These are phyloP conservation scores for Tephrocybe sp. DNA, from an alignment of 768 basidiomycete species.

Conservation along the genomic window DNA sequence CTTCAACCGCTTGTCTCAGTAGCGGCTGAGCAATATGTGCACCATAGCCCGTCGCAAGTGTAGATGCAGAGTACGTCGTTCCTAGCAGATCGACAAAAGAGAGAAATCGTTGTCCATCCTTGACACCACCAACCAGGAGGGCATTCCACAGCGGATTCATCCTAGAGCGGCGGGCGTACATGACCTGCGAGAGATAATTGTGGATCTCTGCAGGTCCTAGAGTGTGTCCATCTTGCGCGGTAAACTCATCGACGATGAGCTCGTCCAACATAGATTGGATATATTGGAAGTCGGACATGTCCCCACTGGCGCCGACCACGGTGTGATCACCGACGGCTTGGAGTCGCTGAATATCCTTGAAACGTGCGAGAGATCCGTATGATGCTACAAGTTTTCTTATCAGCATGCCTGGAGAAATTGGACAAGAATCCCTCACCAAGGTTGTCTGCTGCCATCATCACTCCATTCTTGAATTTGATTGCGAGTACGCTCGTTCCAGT, in stretches of 20 bases:
- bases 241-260: conserved; percentile 74
- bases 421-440: conserved; percentile 48
- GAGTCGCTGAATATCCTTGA: conserved; percentile 91
- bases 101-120: conserved; percentile 82
- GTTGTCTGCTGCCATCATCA: conserved; percentile 98
- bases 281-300: conserved; percentile 98
- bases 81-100: conserved; percentile 93
- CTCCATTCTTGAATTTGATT: conserved; percentile 91
- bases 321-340: conserved; percentile 82
- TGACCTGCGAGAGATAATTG: conserved; percentile 84
- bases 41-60: conserved; percentile 94
- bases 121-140: conserved; percentile 87
- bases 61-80: conserved; percentile 92
- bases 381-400: conserved; percentile 64
- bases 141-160: conserved; percentile 96
- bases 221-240: conserved; percentile 77
- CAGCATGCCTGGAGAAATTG: neutral
- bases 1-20: conserved; percentile 85
- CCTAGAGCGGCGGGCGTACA: conserved; percentile 87
- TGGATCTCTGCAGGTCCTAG: conserved; percentile 90
- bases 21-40: conserved; percentile 87
- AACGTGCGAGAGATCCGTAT: conserved; percentile 94
- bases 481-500: conserved; percentile 97
- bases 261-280: conserved; percentile 79
- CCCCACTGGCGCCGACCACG: conserved; percentile 88